Base-by-base conservation (phyloP, 2,329 filamentous ascomycete genomes). In the Fonsecaea pedrosoi region DNA sequence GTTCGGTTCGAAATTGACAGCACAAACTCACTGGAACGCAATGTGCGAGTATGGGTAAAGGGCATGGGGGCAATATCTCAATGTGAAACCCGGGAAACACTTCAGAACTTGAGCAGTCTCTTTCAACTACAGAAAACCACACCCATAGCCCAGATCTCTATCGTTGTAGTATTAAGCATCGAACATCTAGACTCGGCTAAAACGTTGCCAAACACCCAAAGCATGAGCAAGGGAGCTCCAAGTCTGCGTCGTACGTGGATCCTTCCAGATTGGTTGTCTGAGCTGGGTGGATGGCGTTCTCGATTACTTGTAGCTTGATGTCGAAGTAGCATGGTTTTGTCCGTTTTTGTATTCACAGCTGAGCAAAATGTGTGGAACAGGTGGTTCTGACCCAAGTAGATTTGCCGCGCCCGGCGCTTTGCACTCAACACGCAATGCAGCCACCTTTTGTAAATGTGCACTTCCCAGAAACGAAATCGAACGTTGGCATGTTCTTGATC, bases 381-480 rank as follows among this genome's bases (percentile, higher is more conserved):
- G 25, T 35, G 4, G 21, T 50, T 50, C 45, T 50, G 45, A 21
- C 45, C 38, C 45, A 50, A 50, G 45, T 5, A 50, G 45, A 50
- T 50, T 50, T 50, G 45, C 18, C 10, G 21, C 45, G 3, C 15
- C 45, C 12, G 21, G 45, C 18, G 18, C 9, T 50, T 50, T 13
- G 45, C 8, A 25, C 45, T 25, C 25, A 50, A 9, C 9, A 50
- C 6, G 21, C 45, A 50, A 25, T 50, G 45, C 45, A 50, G 45
- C 45, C 45, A 50, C 45, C 40, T 45, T 45, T 21, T 12, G 18
- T 50, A 50, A 50, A 50, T 50, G 53, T 55, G 53, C 53, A 55
- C 15, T 7, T 34, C 34, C 53, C 30, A 50, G 45, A 35, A 55
- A 55, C 53, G 30, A 55, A 55, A 35, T 55, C 25, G 53, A 55